phyloP scores from a whole-genome alignment of 2,329 filamentous ascomycete genomes.

The Pezicula carpinea region DNA sequence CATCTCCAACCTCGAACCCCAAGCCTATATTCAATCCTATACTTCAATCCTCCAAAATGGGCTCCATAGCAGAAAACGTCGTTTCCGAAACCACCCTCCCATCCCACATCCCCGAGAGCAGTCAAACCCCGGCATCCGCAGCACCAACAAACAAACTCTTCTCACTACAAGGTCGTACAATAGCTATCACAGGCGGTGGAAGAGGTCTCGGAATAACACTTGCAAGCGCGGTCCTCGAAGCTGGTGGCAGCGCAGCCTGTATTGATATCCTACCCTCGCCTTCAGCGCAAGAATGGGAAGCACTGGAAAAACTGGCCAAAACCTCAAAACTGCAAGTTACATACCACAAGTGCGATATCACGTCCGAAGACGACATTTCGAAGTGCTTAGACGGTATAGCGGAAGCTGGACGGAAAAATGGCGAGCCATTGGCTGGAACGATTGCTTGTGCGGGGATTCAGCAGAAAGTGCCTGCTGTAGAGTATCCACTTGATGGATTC shows the following conservation, averaged over 20 bases:
- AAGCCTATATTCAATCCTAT: not conserved
- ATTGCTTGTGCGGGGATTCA: conserved; percentile 47
- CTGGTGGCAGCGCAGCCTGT: conserved; percentile 43
- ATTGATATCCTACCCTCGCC: conserved; percentile 41
- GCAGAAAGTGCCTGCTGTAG: conserved; percentile 41
- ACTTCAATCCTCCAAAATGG: not conserved
- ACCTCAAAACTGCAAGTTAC: conserved; percentile 22
- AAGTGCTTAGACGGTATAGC: conserved; percentile 33
- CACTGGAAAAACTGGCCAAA: conserved; percentile 37
- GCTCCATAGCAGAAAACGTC: not conserved
- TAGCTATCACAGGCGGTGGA: conserved; percentile 43
- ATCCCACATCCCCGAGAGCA: conserved; percentile 24
- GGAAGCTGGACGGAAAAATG: conserved; percentile 26
- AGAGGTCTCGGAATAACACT: conserved; percentile 45
- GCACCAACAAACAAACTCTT: conserved; percentile 31
- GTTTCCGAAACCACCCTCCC: conserved; percentile 9
- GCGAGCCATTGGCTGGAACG: conserved; percentile 31
- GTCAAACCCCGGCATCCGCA: conserved; percentile 23
- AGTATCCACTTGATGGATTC: conserved; percentile 52
- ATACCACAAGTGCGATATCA: conserved; percentile 43
- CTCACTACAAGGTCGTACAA: conserved; percentile 35
- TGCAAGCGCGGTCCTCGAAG: conserved; percentile 42
- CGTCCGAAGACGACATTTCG: conserved; percentile 37
- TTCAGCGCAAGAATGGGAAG: conserved; percentile 35
- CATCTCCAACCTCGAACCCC: not conserved